These are phyloP conservation scores for Zhuliangozyma blackwelliae DNA, from an alignment of 1,139 yeast genomes.

Conservation along the genomic window DNA sequence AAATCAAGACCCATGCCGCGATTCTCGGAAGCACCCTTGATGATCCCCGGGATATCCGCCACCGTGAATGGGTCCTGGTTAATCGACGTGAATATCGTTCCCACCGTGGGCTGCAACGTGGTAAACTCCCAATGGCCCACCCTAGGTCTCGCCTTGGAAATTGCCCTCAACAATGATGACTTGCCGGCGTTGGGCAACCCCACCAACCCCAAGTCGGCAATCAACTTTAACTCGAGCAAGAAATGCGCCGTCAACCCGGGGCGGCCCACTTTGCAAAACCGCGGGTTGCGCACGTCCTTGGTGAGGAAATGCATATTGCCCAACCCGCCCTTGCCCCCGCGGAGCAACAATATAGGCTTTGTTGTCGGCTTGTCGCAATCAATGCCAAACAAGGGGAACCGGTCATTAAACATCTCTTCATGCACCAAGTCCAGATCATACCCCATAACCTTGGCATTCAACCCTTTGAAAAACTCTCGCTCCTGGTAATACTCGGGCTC, in stretches of 20 bases:
- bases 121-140: constrained; percentile 98
- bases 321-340: constrained; percentile 91
- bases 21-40: constrained; percentile 78
- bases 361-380: constrained; percentile 66
- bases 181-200: constrained; percentile 98
- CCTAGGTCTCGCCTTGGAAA: constrained; percentile 83
- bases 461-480: constrained; percentile 59
- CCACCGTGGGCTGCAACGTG: constrained; percentile 86
- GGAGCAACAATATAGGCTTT: constrained; percentile 63
- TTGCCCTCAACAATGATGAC: constrained; percentile 82
- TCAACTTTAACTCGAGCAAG: constrained; percentile 73
- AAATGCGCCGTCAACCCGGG: constrained; percentile 63
- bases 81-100: constrained; percentile 69
- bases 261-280: constrained; percentile 81
- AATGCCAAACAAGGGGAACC: constrained; percentile 73
- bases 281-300: constrained; percentile 77
- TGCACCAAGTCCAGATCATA: constrained; percentile 59
- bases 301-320: constrained; percentile 96
- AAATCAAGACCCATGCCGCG: constrained; percentile 94
- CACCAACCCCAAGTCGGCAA: constrained; percentile 91
- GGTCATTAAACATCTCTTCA: constrained; percentile 61
- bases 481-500: constrained; percentile 65
- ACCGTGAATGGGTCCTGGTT: constrained; percentile 80
- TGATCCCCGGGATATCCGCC: constrained; percentile 96
- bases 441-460: constrained; percentile 58